Percentiles rank a stretch among this genome's conserved stretches.
Conservation (phyloP, 2,329 filamentous ascomycete species). For the Orbilia oligospora region DNA sequence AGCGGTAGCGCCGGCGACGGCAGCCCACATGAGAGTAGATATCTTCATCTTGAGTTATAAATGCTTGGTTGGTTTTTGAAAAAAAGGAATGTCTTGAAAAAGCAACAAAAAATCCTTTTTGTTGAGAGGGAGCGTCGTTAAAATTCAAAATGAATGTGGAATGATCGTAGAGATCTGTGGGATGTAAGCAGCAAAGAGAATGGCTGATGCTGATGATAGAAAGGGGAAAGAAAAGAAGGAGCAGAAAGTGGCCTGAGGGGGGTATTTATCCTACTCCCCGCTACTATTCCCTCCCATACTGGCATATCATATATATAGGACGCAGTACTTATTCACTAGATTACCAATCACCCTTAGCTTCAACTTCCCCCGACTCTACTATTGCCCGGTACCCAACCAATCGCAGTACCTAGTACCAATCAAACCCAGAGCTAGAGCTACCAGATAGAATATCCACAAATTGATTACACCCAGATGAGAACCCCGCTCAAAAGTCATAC, state of each 20-base stretch:
- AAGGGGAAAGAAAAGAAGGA: conserved; percentile 1
- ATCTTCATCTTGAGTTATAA: conserved; percentile 37
- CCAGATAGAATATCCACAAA: not conserved
- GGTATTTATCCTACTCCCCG: conserved; percentile 35
- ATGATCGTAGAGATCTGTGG: conserved; percentile 43
- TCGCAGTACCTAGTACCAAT: not conserved
- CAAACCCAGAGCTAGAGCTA: not conserved
- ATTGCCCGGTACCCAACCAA: not conserved
- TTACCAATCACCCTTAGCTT: not conserved
- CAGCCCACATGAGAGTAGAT: conserved; percentile 41
- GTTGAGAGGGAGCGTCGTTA: not conserved
- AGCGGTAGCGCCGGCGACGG: conserved; percentile 11
- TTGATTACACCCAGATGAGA: too few relatives aligned
- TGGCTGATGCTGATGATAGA: conserved; percentile 27
- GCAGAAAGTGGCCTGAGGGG: not conserved
- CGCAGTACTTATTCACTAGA: not conserved
- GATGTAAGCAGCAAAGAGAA: conserved; percentile 23
- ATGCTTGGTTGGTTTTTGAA: not conserved
- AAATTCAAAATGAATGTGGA: conserved; percentile 34
- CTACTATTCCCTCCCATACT: not conserved
- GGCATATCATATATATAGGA: too few relatives aligned
- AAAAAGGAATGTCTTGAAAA: conserved; percentile 6
- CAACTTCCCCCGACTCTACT: not conserved
- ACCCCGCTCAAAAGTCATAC: not conserved
- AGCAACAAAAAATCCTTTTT: not conserved